These are phyloP conservation scores for Nevesoporus exiguus DNA, from an alignment of 768 basidiomycete genomes.

Conservation along the genomic window DNA sequence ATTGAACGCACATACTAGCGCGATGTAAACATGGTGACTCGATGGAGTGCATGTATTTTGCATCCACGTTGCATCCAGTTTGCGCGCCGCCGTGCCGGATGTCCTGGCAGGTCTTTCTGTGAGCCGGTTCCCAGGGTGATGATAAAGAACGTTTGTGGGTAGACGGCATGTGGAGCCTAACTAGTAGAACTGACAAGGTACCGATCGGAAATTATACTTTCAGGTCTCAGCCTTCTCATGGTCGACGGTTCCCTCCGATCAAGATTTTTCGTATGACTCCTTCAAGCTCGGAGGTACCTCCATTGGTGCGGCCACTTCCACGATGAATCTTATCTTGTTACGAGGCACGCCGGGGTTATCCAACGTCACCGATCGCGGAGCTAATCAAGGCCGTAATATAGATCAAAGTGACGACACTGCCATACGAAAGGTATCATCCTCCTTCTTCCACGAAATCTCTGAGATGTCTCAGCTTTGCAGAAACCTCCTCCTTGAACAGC, in stretches of 20 bases:
- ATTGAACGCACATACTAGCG: not conserved
- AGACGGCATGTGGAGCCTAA: not conserved
- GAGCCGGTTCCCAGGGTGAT: not conserved
- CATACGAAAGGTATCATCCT: constrained; percentile 18
- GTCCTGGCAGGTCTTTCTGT: not conserved
- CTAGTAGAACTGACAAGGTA: not conserved
- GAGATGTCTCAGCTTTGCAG: constrained; percentile 63
- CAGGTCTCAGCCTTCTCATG: not conserved
- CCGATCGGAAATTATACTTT: not conserved
- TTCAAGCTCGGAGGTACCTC: not conserved
- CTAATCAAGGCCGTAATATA: not conserved
- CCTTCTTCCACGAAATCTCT: constrained; percentile 63
- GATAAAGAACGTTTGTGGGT: not conserved
- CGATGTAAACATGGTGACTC: not conserved
- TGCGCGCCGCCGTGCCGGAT: not conserved
- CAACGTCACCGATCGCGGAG: not conserved
- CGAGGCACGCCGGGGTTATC: not conserved
- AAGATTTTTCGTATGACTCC: not conserved
- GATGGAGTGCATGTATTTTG: not conserved
- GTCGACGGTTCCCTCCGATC: not conserved
- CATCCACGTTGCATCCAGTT: not conserved
- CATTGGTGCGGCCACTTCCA: constrained; percentile 3
- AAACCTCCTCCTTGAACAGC: constrained; percentile 76
- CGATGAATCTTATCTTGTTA: not conserved
- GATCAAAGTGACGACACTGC: not conserved